These are phyloP conservation scores for Naganishia randhawae DNA, from an alignment of 768 basidiomycete genomes.

Conservation along the genomic window DNA sequence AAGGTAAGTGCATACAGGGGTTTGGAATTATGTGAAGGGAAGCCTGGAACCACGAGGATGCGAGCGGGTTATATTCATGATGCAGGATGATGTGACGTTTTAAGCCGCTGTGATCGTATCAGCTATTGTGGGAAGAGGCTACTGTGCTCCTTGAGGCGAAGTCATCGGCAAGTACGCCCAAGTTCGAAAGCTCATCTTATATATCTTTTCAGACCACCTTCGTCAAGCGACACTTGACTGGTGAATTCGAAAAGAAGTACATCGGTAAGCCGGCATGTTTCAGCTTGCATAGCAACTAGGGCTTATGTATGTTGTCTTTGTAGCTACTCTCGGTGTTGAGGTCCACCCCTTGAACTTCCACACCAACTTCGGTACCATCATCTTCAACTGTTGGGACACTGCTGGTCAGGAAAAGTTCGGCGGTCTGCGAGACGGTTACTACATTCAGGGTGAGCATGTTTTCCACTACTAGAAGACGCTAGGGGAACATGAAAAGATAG, in stretches of 20 bases:
- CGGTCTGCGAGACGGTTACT: slow-evolving; percentile 82
- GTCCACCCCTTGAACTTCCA: slow-evolving; percentile 93
- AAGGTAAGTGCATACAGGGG: slow-evolving; percentile 47
- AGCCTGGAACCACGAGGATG: neutral
- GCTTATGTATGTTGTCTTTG: neutral
- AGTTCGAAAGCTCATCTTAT: neutral
- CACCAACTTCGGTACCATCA: slow-evolving; percentile 98
- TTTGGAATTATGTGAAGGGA: neutral
- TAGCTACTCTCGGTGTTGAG: slow-evolving; percentile 98
- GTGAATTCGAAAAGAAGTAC: slow-evolving; percentile 99
- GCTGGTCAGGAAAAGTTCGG: slow-evolving; percentile 99
- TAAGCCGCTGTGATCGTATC: neutral
- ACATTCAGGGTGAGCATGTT: slow-evolving; percentile 42
- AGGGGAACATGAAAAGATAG: neutral
- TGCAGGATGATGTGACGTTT: neutral
- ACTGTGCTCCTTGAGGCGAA: neutral
- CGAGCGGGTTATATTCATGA: neutral
- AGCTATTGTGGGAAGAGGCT: neutral
- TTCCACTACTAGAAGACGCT: neutral
- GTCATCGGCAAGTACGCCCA: neutral
- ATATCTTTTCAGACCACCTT: slow-evolving; percentile 69
- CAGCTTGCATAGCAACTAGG: neutral
- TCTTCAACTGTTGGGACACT: slow-evolving; percentile 99
- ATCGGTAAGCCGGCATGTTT: slow-evolving; percentile 63
- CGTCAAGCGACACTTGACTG: slow-evolving; percentile 98